phyloP scores from a whole-genome alignment of 225 moss, liverwort and hornwort species.

The Pseudisothecium myosuroides region DNA sequence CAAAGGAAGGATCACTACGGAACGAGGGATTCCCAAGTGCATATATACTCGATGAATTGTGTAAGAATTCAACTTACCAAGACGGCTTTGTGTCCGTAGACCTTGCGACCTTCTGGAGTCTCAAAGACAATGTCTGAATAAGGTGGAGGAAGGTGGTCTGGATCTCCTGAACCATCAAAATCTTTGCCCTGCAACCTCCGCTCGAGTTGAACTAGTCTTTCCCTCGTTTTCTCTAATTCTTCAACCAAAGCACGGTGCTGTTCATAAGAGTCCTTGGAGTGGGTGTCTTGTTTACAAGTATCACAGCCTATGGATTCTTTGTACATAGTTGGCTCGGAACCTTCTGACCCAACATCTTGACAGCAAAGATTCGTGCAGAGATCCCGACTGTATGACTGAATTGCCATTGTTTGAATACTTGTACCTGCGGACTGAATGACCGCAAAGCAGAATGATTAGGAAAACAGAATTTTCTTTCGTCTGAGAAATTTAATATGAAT shows the following conservation, averaged over 20 bases:
- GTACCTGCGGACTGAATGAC: slow-evolving; percentile 39
- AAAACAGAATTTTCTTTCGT: not conserved
- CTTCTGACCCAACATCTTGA: slow-evolving; percentile 50
- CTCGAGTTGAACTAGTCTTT: slow-evolving; percentile 40
- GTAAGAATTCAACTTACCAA: slow-evolving; percentile 21
- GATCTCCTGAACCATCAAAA: slow-evolving; percentile 28
- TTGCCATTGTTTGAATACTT: slow-evolving; percentile 37
- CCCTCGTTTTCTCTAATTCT: slow-evolving; percentile 53
- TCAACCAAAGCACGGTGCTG: slow-evolving; percentile 49
- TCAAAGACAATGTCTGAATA: slow-evolving; percentile 48
- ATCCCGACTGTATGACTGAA: slow-evolving; percentile 39
- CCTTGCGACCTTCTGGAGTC: slow-evolving; percentile 47
- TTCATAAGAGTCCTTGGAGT: slow-evolving; percentile 44
- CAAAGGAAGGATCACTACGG: not conserved
- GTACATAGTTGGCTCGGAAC: slow-evolving; percentile 37
- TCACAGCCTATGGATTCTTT: slow-evolving; percentile 39
- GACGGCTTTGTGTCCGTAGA: slow-evolving; percentile 54
- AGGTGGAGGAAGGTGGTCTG: slow-evolving; percentile 41
- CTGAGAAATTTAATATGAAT: not conserved
- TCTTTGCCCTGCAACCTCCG: slow-evolving; percentile 49
- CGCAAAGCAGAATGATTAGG: not conserved
- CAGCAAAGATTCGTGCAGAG: slow-evolving; percentile 37
- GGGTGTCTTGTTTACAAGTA: slow-evolving; percentile 40
- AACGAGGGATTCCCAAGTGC: not conserved
- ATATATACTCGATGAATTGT: not conserved